Conservation (phyloP, 805 yeast genomes). For the Wickerhamiella domercqiae region DNA sequence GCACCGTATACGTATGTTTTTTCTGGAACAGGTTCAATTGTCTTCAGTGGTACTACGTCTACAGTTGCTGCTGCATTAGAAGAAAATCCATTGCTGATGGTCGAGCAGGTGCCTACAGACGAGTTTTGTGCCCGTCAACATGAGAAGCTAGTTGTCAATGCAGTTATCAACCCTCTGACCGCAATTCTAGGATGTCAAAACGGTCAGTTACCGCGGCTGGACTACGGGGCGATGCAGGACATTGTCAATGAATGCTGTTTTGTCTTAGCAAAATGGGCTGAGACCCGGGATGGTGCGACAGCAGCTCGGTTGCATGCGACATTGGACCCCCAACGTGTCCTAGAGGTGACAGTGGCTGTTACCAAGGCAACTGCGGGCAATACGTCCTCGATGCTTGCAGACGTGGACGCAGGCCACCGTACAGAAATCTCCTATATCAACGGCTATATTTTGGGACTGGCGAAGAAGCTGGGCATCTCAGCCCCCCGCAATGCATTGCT, state of each 20-base stretch:
- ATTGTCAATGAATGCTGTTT: conserved; percentile 34
- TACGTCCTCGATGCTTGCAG: conserved; percentile 59
- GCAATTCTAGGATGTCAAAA: conserved; percentile 64
- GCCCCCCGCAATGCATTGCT: conserved; percentile 35
- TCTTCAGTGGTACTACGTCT: neutral
- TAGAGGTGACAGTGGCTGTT: conserved; percentile 27
- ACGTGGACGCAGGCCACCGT: conserved; percentile 34
- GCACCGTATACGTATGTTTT: conserved; percentile 37
- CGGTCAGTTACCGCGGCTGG: conserved; percentile 45
- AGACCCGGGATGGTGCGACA: conserved; percentile 9
- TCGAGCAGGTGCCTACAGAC: conserved; percentile 22
- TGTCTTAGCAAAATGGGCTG: conserved; percentile 24
- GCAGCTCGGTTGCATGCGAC: conserved; percentile 1
- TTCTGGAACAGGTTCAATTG: conserved; percentile 57
- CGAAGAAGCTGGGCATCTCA: conserved; percentile 28
- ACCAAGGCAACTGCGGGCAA: conserved; percentile 39
- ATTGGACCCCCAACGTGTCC: conserved; percentile 22
- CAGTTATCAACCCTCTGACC: conserved; percentile 73
- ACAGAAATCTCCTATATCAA: conserved; percentile 77
- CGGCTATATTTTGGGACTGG: conserved; percentile 55
- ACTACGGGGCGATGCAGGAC: conserved; percentile 20
- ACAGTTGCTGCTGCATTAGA: neutral
- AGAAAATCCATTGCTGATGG: conserved; percentile 4
- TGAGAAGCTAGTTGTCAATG: conserved; percentile 64
- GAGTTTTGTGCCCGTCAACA: conserved; percentile 45